These are phyloP conservation scores for Xylaria acuta DNA, from an alignment of 495 filamentous ascomycete species.

Conservation along the genomic window DNA sequence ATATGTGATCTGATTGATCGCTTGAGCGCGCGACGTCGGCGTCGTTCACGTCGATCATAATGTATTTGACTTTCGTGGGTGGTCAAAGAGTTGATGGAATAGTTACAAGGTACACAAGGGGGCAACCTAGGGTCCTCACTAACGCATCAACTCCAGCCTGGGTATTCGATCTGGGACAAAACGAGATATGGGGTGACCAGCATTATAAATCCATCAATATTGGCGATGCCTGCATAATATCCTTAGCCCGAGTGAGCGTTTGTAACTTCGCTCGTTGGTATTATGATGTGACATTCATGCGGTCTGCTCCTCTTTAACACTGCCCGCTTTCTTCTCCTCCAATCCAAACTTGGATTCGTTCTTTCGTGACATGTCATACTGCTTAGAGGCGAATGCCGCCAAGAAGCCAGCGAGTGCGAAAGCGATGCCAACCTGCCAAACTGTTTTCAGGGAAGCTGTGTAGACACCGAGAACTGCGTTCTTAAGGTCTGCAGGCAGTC, in stretches of 20 bases:
- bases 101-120: not conserved
- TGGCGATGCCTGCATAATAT: too few relatives aligned
- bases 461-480: constrained; percentile 2
- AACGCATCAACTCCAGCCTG: too few relatives aligned
- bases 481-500: not conserved
- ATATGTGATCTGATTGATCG: too few relatives aligned
- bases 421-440: not conserved
- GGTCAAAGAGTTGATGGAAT: not conserved
- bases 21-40: not conserved
- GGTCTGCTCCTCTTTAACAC: not conserved
- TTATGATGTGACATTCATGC: not conserved
- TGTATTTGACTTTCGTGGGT: not conserved
- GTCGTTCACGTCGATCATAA: not conserved
- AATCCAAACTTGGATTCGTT: not conserved
- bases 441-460: not conserved
- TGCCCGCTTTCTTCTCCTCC: not conserved
- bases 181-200: too few relatives aligned
- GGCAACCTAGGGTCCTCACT: not conserved
- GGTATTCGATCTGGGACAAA: too few relatives aligned
- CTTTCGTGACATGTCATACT: not conserved
- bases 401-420: not conserved
- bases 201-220: too few relatives aligned
- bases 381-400: not conserved
- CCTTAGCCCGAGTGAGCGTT: not conserved
- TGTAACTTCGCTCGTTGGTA: not conserved